phyloP scores from a whole-genome alignment of 192 early-diverging fungal genomes.

The Umbelopsis sp. region DNA sequence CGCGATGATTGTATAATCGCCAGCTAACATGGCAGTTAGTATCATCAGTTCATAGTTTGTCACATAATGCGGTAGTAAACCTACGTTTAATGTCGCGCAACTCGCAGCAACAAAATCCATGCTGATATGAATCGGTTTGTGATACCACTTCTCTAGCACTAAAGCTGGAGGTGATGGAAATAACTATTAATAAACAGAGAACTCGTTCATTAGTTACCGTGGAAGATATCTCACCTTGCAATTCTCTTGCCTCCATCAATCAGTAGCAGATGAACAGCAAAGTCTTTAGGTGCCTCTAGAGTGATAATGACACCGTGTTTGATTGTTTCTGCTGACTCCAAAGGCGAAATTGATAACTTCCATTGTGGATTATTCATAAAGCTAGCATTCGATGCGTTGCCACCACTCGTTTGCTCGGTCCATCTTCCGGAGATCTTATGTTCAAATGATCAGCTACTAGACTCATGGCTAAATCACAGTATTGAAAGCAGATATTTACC shows the following conservation, averaged over 20 bases:
- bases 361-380: constrained; percentile 85
- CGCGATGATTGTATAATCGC: constrained; percentile 77
- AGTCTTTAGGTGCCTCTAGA: constrained; percentile 68
- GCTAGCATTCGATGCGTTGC: constrained; percentile 67
- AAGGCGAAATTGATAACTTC: constrained; percentile 56
- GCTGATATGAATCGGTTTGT: constrained; percentile 75
- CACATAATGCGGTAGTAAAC: not conserved
- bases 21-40: constrained; percentile 45
- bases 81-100: constrained; percentile 60
- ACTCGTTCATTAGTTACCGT: not conserved
- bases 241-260: constrained; percentile 74
- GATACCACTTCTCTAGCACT: constrained; percentile 64
- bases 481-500: constrained; percentile 26
- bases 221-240: constrained; percentile 52
- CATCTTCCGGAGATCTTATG: constrained; percentile 64
- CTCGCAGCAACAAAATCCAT: constrained; percentile 76
- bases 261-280: constrained; percentile 69
- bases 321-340: constrained; percentile 14
- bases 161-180: constrained; percentile 35
- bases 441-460: constrained; percentile 16
- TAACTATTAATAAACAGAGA: not conserved
- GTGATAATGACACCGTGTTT: constrained; percentile 48
- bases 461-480: no score
- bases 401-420: constrained; percentile 78
- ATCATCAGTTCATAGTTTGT: not conserved